Percentiles rank a stretch among this genome's conserved stretches.
Evolutionary conservation across 148 eudicot genomes (phyloP).

Genomic region (Heliosperma pusillum): DNA sequence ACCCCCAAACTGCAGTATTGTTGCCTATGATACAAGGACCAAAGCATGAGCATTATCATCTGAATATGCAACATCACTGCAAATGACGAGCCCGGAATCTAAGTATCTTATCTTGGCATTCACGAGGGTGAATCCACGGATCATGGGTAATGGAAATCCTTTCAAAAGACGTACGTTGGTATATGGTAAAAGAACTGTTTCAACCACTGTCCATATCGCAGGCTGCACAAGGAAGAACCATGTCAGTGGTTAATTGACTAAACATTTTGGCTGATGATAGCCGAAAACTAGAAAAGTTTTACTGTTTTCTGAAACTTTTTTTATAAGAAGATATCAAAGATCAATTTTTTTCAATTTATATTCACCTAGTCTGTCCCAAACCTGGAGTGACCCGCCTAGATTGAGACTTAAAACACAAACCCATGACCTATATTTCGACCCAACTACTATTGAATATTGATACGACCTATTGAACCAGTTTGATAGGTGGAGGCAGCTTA

Average conservation of each 20-base stretch:
- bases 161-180: constrained; percentile 51
- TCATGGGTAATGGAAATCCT: constrained; percentile 71
- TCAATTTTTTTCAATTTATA: not conserved
- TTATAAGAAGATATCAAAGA: not conserved
- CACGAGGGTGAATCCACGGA: constrained; percentile 58
- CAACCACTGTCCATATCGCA: constrained; percentile 57
- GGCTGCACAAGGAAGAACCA: constrained; percentile 52
- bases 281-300: not conserved
- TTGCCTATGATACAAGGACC: constrained; percentile 7
- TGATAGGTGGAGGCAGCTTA: not conserved
- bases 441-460: not conserved
- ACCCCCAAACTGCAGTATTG: not conserved
- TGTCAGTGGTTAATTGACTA: not conserved
- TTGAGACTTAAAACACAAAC: not conserved
- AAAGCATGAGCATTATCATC: constrained; percentile 9
- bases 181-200: constrained; percentile 67
- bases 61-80: constrained; percentile 52
- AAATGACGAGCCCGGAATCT: constrained; percentile 41
- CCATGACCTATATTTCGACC: not conserved
- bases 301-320: not conserved
- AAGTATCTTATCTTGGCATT: constrained; percentile 51
- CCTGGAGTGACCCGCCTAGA: too few relatives aligned
- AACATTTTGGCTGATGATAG: not conserved
- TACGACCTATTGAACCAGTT: not conserved
- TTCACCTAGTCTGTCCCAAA: too few relatives aligned